Evolutionary conservation across 306 rosid species (phyloP).

Genomic region (Notholithocarpus densiflorus): DNA sequence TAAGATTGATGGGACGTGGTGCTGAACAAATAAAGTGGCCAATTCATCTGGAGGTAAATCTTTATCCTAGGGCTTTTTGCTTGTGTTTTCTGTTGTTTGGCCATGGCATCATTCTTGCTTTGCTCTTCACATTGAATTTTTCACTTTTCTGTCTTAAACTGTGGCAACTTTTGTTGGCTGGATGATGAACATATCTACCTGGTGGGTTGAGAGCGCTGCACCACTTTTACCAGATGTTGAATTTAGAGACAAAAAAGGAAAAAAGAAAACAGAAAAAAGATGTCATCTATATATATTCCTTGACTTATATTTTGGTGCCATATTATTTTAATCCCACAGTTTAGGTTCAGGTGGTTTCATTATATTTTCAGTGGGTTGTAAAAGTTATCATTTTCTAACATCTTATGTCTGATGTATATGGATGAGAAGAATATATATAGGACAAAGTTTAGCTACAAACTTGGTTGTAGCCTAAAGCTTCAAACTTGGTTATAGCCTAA

Average conservation of each 20-base stretch:
- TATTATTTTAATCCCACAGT: too few relatives aligned
- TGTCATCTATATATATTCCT: neutral
- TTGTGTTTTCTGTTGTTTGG: constrained; percentile 3
- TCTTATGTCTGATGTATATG: neutral
- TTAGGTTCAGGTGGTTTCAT: too few relatives aligned
- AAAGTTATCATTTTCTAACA: neutral
- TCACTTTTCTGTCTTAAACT: constrained; percentile 2
- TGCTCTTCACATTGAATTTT: constrained; percentile 1
- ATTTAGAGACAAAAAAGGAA: neutral
- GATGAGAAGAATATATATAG: too few relatives aligned
- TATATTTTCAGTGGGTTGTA: neutral
- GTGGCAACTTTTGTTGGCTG: too few relatives aligned
- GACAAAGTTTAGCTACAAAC: too few relatives aligned
- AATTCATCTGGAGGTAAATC: constrained; percentile 79
- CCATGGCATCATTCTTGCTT: constrained; percentile 3
- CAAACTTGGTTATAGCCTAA: too few relatives aligned
- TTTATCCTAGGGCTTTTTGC: constrained; percentile 2
- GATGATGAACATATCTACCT: neutral
- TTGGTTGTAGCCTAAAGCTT: too few relatives aligned
- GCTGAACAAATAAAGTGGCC: constrained; percentile 91
- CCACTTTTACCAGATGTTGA: neutral
- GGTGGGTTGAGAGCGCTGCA: neutral
- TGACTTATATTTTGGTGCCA: too few relatives aligned
- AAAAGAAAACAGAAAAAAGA: neutral
- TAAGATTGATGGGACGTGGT: constrained; percentile 96